Evolutionary conservation across 306 rosid species (phyloP).

Genomic region (Medicago lupulina): DNA sequence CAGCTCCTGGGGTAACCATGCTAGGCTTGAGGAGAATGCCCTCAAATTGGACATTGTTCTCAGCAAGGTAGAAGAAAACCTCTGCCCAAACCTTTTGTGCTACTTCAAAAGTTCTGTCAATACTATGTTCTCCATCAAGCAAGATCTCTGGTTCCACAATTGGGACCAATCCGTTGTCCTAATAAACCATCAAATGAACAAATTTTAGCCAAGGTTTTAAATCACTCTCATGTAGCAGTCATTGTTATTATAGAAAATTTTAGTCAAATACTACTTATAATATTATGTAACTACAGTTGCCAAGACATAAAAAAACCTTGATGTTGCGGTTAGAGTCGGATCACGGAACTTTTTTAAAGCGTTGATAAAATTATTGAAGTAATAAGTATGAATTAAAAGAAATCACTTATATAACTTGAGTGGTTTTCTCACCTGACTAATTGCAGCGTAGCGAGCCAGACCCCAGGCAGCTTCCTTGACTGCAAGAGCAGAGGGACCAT

Average conservation of each 20-base stretch:
- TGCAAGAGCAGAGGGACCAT: conserved; percentile 95
- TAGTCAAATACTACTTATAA: background rate
- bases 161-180: conserved; percentile 62
- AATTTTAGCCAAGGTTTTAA: background rate
- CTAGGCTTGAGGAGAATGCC: conserved; percentile 98
- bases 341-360: background rate
- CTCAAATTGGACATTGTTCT: conserved; percentile 86
- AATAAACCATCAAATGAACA: background rate
- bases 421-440: conserved; percentile 70
- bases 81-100: conserved; percentile 94
- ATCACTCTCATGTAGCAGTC: background rate
- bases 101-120: conserved; percentile 90
- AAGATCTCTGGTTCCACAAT: conserved; percentile 97
- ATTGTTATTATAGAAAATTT: background rate
- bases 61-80: conserved; percentile 90
- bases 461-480: conserved; percentile 74
- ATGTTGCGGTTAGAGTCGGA: background rate
- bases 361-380: background rate
- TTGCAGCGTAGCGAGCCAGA: conserved; percentile 96
- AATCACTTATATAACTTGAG: background rate
- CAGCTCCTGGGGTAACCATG: conserved; percentile 98
- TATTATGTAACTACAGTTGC: background rate
- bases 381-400: background rate
- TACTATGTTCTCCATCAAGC: conserved; percentile 91
- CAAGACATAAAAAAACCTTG: background rate